A percentile compares a stretch with the other conserved stretches of the same genome.
Conservation (phyloP, 2,329 filamentous ascomycete genomes). For the Stagonosporopsis tanaceti region DNA sequence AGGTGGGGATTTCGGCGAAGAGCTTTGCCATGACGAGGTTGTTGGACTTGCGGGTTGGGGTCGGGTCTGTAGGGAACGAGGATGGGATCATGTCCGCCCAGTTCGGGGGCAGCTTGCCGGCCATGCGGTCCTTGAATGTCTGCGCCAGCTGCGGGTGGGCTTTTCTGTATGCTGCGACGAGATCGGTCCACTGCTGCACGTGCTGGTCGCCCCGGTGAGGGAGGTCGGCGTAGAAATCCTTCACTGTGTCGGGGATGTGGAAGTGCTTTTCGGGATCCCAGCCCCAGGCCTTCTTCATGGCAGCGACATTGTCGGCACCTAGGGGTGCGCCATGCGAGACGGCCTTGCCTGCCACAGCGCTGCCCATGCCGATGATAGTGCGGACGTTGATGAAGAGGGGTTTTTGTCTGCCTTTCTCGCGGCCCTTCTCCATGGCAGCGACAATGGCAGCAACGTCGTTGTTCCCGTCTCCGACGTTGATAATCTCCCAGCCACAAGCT, state of each 20-base stretch:
- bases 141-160: conserved; percentile 58
- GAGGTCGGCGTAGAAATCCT: conserved; percentile 61
- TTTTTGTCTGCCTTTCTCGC: conserved; percentile 54
- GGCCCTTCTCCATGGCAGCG: conserved; percentile 54
- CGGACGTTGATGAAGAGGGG: conserved; percentile 65
- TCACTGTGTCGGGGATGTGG: conserved; percentile 54
- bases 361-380: conserved; percentile 63
- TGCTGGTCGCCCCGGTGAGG: conserved; percentile 56
- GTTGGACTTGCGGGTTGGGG: conserved; percentile 60
- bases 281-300: conserved; percentile 59
- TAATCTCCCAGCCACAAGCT: conserved; percentile 63
- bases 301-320: conserved; percentile 60
- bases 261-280: conserved; percentile 59
- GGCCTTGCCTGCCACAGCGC: conserved; percentile 54
- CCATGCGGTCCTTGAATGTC: conserved; percentile 59
- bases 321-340: conserved; percentile 66
- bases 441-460: conserved; percentile 60
- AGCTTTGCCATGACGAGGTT: conserved; percentile 61
- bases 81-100: conserved; percentile 61
- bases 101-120: conserved; percentile 57
- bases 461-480: conserved; percentile 61
- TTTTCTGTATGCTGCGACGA: conserved; percentile 54
- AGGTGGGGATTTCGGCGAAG: conserved; percentile 84
- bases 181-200: conserved; percentile 59
- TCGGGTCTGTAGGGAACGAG: conserved; percentile 57